A percentile compares a stretch with the other conserved stretches of the same genome.
phyloP scores from a whole-genome alignment of 192 early-diverging fungal species.

The Podila epigama region DNA sequence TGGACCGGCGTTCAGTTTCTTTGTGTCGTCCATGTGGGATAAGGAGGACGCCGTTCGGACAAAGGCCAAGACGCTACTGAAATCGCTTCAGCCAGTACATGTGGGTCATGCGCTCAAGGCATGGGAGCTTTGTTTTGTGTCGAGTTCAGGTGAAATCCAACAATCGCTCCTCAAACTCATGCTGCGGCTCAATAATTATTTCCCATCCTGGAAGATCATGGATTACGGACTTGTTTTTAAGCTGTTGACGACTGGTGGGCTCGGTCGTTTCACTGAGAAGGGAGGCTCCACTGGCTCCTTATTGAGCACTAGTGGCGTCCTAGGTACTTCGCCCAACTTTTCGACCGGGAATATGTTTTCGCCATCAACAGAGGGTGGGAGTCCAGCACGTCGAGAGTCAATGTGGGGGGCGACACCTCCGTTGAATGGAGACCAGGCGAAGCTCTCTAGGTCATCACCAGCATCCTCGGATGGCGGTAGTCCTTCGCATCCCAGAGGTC shows the following conservation, averaged over 20 bases:
- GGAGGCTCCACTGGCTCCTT: background rate
- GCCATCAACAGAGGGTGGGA: background rate
- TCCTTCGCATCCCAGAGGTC: background rate
- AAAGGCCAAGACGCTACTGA: slow-evolving; percentile 57
- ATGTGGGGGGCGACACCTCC: background rate
- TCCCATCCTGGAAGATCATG: slow-evolving; percentile 60
- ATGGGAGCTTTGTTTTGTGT: slow-evolving; percentile 64
- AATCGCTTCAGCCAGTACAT: slow-evolving; percentile 56
- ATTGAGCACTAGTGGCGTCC: background rate
- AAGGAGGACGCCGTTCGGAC: slow-evolving; percentile 62
- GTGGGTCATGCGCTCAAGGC: slow-evolving; percentile 58
- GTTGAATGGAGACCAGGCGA: too few species aligned
- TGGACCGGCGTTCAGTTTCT: slow-evolving; percentile 61
- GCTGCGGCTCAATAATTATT: slow-evolving; percentile 60
- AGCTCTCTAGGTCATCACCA: too few species aligned
- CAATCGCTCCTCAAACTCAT: slow-evolving; percentile 55
- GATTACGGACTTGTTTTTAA: slow-evolving; percentile 23
- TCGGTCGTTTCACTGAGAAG: slow-evolving; percentile 8
- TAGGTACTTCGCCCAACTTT: background rate
- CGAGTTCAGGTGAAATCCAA: slow-evolving; percentile 41
- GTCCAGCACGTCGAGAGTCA: background rate
- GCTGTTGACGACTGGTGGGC: slow-evolving; percentile 11
- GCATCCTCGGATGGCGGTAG: background rate
- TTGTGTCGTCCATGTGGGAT: slow-evolving; percentile 64
- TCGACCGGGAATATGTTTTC: background rate